Evolutionary conservation across 345 rosid genomes (phyloP).

Genomic region (Acer yangbiense): DNA sequence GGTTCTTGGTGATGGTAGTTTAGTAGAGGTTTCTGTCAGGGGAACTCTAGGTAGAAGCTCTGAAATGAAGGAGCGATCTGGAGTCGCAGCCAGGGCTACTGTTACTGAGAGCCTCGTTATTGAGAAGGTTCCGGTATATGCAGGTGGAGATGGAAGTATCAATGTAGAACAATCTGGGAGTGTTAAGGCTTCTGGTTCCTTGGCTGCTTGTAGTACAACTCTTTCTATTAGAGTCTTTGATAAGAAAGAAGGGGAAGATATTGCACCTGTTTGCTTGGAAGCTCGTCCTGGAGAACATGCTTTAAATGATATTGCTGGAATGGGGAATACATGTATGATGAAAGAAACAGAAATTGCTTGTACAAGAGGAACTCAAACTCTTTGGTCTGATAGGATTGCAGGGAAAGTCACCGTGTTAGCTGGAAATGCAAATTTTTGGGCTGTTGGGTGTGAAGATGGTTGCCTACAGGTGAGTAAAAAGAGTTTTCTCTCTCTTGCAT

Average conservation of each 20-base stretch:
- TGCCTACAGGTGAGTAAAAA: constrained; percentile 69
- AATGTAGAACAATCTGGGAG: constrained; percentile 64
- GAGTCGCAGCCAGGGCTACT: constrained; percentile 75
- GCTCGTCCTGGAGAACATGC: constrained; percentile 81
- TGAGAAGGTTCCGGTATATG: constrained; percentile 67
- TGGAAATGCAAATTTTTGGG: constrained; percentile 98
- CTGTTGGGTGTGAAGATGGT: constrained; percentile 97
- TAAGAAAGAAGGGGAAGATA: constrained; percentile 74
- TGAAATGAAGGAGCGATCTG: constrained; percentile 71
- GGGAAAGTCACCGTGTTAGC: constrained; percentile 94
- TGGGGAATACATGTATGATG: constrained; percentile 58
- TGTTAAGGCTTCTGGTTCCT: constrained; percentile 49
- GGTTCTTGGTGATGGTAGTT: constrained; percentile 41
- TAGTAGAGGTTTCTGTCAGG: constrained; percentile 47
- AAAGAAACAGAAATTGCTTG: constrained; percentile 88
- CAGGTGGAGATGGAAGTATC: constrained; percentile 58
- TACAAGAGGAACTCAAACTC: constrained; percentile 67
- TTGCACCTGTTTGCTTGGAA: constrained; percentile 78
- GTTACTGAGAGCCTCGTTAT: constrained; percentile 79
- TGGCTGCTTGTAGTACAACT: constrained; percentile 28
- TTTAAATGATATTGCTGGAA: constrained; percentile 75
- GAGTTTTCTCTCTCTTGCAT: background rate
- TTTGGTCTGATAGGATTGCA: constrained; percentile 89
- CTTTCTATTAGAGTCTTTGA: constrained; percentile 82
- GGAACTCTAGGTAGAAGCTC: constrained; percentile 49